Evolutionary conservation across 768 basidiomycete species (phyloP).

Genomic region (Ramaria rubella): DNA sequence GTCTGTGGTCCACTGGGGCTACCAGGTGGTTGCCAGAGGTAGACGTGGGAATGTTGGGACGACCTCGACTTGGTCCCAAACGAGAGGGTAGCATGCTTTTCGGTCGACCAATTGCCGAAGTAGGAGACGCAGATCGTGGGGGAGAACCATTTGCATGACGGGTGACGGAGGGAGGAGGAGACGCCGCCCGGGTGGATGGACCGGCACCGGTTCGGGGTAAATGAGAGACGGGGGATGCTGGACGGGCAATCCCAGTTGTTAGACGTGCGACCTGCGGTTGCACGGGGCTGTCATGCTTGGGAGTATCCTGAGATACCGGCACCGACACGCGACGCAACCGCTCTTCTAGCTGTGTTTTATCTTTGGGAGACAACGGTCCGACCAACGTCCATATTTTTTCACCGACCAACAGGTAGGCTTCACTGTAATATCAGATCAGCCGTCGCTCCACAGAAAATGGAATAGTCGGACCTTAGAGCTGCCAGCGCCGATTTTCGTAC

Average conservation of each 20-base stretch:
- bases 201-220: constrained; percentile 17
- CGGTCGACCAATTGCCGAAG: constrained; percentile 39
- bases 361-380: constrained; percentile 71
- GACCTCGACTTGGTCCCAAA: constrained; percentile 57
- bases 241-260: constrained; percentile 40
- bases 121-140: constrained; percentile 11
- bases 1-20: constrained; percentile 3
- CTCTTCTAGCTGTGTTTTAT: constrained; percentile 90
- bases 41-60: constrained; percentile 24
- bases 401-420: constrained; percentile 75
- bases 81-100: constrained; percentile 72
- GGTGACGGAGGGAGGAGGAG: constrained; percentile 25
- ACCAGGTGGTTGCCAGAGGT: neutral
- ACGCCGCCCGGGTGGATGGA: constrained; percentile 37
- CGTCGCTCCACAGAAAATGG: constrained; percentile 2
- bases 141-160: constrained; percentile 22
- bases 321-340: constrained; percentile 76
- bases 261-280: constrained; percentile 52
- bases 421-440: constrained; percentile 39
- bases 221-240: constrained; percentile 39
- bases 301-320: constrained; percentile 41
- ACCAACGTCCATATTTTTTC: constrained; percentile 81
- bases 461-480: constrained; percentile 58
- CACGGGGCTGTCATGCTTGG: constrained; percentile 35
- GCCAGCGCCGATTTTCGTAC: constrained; percentile 84